Evolutionary conservation across 2,329 filamentous ascomycete species (phyloP).

Genomic region (Akanthomyces lecanii): DNA sequence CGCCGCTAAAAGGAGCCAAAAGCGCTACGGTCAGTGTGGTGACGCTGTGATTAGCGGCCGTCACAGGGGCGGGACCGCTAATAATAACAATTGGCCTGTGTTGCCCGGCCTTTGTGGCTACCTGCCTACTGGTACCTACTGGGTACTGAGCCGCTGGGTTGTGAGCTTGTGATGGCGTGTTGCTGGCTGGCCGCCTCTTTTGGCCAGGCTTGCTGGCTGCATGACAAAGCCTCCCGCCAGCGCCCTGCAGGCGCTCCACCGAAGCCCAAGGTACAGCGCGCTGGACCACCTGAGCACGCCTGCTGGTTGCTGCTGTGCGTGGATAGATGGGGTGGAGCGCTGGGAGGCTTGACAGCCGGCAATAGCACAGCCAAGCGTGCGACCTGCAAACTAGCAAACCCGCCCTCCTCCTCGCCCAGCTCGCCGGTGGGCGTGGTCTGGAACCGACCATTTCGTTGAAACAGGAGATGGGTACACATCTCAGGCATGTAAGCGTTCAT

Average conservation of each 20-base stretch:
- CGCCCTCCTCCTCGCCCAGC: neutral
- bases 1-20: neutral
- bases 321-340: no score
- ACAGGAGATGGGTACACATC: neutral
- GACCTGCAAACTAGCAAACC: neutral
- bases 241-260: neutral
- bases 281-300: no score
- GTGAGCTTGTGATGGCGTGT: neutral
- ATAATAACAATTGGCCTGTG: no score
- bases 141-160: neutral
- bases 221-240: neutral
- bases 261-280: no score
- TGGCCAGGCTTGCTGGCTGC: neutral
- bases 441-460: neutral
- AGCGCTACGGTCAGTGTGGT: neutral
- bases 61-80: neutral
- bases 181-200: neutral
- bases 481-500: neutral
- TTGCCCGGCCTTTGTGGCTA: no score
- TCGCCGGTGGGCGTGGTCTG: neutral
- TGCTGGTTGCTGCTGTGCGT: no score
- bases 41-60: neutral
- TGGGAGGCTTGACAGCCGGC: neutral
- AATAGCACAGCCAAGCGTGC: neutral
- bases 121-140: no score